Percentiles rank a stretch among this genome's conserved stretches.
Conservation (phyloP, 345 rosid species). For the Heritiera littoralis region DNA sequence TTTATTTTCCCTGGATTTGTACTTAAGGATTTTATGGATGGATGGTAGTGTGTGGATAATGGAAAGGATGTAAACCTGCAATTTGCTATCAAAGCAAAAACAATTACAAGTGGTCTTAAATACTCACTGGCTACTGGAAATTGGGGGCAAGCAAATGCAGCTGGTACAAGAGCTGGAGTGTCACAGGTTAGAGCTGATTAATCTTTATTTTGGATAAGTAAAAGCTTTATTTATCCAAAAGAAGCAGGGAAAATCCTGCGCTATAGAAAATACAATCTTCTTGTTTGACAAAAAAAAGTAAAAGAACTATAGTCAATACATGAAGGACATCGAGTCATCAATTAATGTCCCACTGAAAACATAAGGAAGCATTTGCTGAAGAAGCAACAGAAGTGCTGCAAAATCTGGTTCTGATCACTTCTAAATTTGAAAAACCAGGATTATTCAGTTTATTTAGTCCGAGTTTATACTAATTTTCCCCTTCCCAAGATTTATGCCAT, state of each 20-base stretch:
- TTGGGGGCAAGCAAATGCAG: slow-evolving; percentile 99
- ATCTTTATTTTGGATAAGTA: too few relatives aligned
- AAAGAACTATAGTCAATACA: not conserved
- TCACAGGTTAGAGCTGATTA: slow-evolving; percentile 68
- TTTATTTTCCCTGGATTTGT: slow-evolving; percentile 18
- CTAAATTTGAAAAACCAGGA: not conserved
- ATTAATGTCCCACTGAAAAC: not conserved
- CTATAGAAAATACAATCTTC: not conserved
- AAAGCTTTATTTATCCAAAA: too few relatives aligned
- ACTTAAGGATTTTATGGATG: slow-evolving; percentile 25
- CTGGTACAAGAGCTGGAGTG: slow-evolving; percentile 99
- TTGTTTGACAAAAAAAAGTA: not conserved
- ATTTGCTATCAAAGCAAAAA: slow-evolving; percentile 96
- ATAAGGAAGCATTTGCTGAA: not conserved
- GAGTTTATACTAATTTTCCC: not conserved
- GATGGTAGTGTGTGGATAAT: slow-evolving; percentile 83
- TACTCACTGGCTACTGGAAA: slow-evolving; percentile 98
- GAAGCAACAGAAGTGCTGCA: not conserved
- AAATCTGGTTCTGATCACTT: not conserved
- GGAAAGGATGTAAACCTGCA: slow-evolving; percentile 98
- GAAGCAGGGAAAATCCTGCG: not conserved
- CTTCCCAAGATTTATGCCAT: not conserved
- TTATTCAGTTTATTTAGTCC: not conserved
- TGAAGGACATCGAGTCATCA: not conserved
- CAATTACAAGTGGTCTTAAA: slow-evolving; percentile 96